These are phyloP conservation scores for Paracamarosporium sp. DNA, from an alignment of 2,329 filamentous ascomycete genomes.

Conservation along the genomic window DNA sequence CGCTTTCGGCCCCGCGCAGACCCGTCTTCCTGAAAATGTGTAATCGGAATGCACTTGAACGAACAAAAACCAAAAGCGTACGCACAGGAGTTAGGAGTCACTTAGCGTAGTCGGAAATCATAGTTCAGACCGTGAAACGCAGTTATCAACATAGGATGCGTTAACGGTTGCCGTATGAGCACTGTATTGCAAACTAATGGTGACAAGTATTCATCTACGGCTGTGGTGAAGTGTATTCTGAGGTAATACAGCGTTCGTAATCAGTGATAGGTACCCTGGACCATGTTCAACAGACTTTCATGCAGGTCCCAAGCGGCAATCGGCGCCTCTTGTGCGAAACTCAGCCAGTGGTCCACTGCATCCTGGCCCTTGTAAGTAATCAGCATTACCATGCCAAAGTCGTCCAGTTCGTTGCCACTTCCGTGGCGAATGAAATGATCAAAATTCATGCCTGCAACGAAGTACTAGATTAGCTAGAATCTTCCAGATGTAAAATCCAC, in stretches of 20 bases:
- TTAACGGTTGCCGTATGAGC: too few relatives aligned
- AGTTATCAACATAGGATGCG: too few relatives aligned
- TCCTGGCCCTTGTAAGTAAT: conserved; percentile 25
- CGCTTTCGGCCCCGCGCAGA: conserved; percentile 1
- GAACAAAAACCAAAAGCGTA: too few relatives aligned
- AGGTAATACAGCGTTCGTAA: not conserved
- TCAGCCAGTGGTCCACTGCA: conserved; percentile 22
- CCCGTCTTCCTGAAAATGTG: not conserved
- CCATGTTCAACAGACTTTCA: conserved; percentile 11
- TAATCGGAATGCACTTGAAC: too few relatives aligned
- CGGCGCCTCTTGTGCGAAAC: not conserved
- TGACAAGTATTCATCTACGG: too few relatives aligned
- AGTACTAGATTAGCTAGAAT: not conserved
- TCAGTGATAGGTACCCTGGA: not conserved
- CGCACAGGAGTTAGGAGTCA: too few relatives aligned
- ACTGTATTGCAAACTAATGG: too few relatives aligned
- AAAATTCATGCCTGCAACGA: conserved; percentile 20
- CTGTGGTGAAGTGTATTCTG: too few relatives aligned
- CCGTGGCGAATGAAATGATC: conserved; percentile 16
- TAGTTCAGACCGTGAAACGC: too few relatives aligned
- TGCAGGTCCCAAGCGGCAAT: conserved; percentile 16
- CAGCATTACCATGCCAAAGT: conserved; percentile 27
- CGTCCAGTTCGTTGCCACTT: conserved; percentile 21
- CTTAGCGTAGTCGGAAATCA: too few relatives aligned
- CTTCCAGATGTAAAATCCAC: too few relatives aligned